Evolutionary conservation across 2,329 filamentous ascomycete species (phyloP).

Genomic region (Penicillium digitatum): DNA sequence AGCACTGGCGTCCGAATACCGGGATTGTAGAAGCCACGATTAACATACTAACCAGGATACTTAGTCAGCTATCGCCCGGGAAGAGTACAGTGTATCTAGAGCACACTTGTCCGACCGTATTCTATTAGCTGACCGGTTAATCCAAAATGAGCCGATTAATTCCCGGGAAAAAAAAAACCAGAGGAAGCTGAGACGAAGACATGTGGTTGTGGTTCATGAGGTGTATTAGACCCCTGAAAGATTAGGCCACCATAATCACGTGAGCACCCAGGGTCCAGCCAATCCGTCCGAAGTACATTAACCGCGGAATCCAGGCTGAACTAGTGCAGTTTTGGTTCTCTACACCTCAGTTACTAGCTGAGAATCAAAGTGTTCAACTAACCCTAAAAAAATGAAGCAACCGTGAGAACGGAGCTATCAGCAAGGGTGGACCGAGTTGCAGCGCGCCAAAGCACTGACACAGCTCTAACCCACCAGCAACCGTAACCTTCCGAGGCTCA

Average conservation of each 20-base stretch:
- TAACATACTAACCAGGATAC: not conserved
- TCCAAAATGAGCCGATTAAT: not conserved
- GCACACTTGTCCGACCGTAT: not conserved
- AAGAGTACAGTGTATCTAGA: not conserved
- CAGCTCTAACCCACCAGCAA: conserved; percentile 7
- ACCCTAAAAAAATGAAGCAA: not conserved
- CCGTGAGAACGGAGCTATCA: not conserved
- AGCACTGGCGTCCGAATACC: not conserved
- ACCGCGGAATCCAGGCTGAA: not conserved
- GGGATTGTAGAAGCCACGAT: not conserved
- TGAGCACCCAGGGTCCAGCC: not conserved
- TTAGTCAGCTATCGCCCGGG: not conserved
- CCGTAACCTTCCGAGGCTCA: conserved; percentile 3
- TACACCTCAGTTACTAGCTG: not conserved
- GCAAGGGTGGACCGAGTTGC: not conserved
- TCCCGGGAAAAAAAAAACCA: too few relatives aligned
- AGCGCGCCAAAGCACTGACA: not conserved
- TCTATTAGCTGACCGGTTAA: not conserved
- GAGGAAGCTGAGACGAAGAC: not conserved
- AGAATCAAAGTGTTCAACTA: not conserved
- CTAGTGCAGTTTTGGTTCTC: not conserved
- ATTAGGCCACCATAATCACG: not conserved
- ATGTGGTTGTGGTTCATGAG: not conserved
- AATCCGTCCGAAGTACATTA: not conserved
- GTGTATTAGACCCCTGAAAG: not conserved